Evolutionary conservation across 2,329 filamentous ascomycete genomes (phyloP), one percentile per base, ranked within the genome.

Genomic region (Penicillium sp.): DNA sequence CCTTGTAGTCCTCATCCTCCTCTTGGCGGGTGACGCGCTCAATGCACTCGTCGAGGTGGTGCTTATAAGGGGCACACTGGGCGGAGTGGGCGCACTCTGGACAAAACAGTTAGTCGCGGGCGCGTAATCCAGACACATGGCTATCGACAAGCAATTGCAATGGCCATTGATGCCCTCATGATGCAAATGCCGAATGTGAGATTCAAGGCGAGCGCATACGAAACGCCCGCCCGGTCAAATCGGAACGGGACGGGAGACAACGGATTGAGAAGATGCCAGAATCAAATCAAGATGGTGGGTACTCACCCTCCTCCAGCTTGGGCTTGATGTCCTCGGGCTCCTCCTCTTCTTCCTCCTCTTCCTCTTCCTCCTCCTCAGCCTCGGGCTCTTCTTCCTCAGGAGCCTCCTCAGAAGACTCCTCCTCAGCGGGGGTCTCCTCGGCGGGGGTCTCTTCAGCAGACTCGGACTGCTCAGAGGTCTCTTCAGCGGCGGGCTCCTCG

Each of bases 11-110:
- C 52, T 84, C 79, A 57, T 84, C 80, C 62, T 88, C 81, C 58
- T 76, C 67, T 64, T 78, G 70, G 60, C 54, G 71, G 47, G 83
- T 87, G 58, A 98, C 93, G 61, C 93, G 89, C 80, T 95, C 90
- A 59, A 91, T 89, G 70, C 93, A 98, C 75, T 96, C 88, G 56
- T 97, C 91, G 70, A 86, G 97, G 80, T 98, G 93, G 79, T 97
- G 91, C 83, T 97, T 98, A 65, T 81, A 80, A 45, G 85, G 83
- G 48, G 84, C 78, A 74, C 93, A 98, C 71, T 86, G 76, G 69
- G 84, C 79, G 53, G 89, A 89, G 69, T 91, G 81, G 71, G 81
- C 80, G 80, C 93, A 98, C 65, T 95, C 93, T 97, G 70, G 56
- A 57, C 25, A 36, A 37, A 19, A 19, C 10, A 15, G 33, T 49